phyloP scores from a whole-genome alignment of 768 basidiomycete genomes.

The Tulasnella sp. region DNA sequence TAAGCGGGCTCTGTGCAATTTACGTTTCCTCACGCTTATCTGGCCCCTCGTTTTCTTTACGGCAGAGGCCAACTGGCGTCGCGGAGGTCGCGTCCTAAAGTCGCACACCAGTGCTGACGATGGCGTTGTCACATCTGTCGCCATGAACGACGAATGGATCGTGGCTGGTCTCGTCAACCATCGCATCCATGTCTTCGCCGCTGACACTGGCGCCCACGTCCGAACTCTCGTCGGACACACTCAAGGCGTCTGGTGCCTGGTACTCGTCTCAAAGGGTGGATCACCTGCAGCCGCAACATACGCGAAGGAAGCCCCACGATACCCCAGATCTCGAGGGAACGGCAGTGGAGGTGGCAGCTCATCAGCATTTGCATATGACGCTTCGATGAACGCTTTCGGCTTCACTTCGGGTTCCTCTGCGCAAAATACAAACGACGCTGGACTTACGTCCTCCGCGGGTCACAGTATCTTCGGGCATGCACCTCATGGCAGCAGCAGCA shows the following conservation, averaged over 20 bases:
- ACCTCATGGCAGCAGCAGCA: not conserved
- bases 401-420: conserved; percentile 20
- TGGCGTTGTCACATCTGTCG: conserved; percentile 84
- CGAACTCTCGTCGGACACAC: conserved; percentile 84
- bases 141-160: conserved; percentile 80
- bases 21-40: conserved; percentile 20
- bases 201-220: conserved; percentile 71
- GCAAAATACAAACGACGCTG: conserved; percentile 28
- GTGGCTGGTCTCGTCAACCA: conserved; percentile 87
- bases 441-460: conserved; percentile 24
- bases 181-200: conserved; percentile 84
- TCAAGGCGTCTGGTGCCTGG: conserved; percentile 90
- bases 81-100: conserved; percentile 70
- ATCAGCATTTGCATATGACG: conserved; percentile 15
- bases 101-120: conserved; percentile 57
- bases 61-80: conserved; percentile 78
- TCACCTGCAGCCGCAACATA: conserved; percentile 32
- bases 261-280: conserved; percentile 73
- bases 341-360: conserved; percentile 15
- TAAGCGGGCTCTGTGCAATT: conserved; percentile 1
- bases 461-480: conserved; percentile 2
- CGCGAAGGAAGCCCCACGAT: conserved; percentile 17
- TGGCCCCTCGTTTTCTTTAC: conserved; percentile 19
- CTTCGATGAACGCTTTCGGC: conserved; percentile 11
- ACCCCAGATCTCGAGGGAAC: conserved; percentile 9